Conservation (phyloP, 192 early-diverging fungal genomes). For the Haplosporangium gracile region DNA sequence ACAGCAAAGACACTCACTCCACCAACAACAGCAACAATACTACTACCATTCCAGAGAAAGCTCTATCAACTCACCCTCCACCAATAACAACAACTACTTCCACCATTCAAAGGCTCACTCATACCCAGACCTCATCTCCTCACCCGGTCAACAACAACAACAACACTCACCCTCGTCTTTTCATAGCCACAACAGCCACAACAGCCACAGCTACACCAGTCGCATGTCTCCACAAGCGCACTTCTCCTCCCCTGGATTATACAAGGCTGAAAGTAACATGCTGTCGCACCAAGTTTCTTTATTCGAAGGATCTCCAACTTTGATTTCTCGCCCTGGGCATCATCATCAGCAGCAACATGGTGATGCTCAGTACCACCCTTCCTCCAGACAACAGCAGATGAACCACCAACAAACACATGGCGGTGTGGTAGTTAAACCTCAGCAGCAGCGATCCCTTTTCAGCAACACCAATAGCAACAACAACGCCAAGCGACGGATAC, state of each 20-base stretch:
- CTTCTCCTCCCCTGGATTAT: not conserved
- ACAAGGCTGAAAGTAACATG: not conserved
- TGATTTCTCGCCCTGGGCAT: not conserved
- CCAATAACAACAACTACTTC: not conserved
- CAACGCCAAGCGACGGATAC: conserved; percentile 20
- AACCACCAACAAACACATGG: not conserved
- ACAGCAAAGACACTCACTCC: not conserved
- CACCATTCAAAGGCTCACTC: not conserved
- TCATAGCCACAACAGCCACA: not conserved
- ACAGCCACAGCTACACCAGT: not conserved
- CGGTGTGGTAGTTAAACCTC: not conserved
- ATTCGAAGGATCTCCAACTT: not conserved
- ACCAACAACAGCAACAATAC: not conserved
- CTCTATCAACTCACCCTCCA: not conserved
- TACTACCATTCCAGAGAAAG: conserved; percentile 13
- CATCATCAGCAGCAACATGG: not conserved
- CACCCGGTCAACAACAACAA: not conserved
- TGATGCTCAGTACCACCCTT: not conserved
- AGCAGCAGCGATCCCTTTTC: not conserved
- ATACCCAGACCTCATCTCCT: not conserved
- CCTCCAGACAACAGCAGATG: not conserved
- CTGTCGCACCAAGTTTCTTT: not conserved
- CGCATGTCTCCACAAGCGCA: not conserved
- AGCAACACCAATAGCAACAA: not conserved
- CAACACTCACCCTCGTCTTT: not conserved